Evolutionary conservation across 345 rosid species (phyloP).

Genomic region (Hibiscus trionum): DNA sequence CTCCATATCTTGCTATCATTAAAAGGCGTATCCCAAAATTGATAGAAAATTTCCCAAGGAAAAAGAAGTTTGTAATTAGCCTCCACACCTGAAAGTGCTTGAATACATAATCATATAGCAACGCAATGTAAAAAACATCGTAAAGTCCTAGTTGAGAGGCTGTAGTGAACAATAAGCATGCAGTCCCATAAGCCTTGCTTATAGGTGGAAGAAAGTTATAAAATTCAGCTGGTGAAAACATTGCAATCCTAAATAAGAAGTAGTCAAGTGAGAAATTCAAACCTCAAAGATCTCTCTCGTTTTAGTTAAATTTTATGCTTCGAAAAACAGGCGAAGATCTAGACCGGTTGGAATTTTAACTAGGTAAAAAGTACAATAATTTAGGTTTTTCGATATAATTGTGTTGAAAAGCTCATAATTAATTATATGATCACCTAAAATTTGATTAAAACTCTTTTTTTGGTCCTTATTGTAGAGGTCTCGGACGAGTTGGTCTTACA

Average conservation of each 20-base stretch:
- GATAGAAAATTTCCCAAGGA: conserved; percentile 80
- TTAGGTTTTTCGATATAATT: no score
- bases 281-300: neutral
- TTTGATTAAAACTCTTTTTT: no score
- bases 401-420: no score
- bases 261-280: neutral
- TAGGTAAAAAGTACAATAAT: no score
- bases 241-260: conserved; percentile 6
- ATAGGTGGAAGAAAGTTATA: conserved; percentile 87
- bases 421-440: no score
- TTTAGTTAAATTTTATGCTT: neutral
- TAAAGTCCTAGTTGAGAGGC: conserved; percentile 40
- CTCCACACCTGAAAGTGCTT: conserved; percentile 85
- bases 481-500: no score
- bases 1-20: conserved; percentile 91
- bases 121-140: conserved; percentile 27
- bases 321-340: neutral
- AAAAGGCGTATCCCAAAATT: conserved; percentile 66
- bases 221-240: conserved; percentile 46
- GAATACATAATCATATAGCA: conserved; percentile 34
- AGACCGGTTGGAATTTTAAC: neutral
- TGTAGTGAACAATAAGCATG: conserved; percentile 52
- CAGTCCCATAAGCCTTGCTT: conserved; percentile 82
- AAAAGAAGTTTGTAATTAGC: conserved; percentile 73
- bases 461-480: no score